Evolutionary conservation across 2,329 filamentous ascomycete genomes (phyloP), one percentile per base, ranked within the genome.

Genomic region (Chalara sp.): DNA sequence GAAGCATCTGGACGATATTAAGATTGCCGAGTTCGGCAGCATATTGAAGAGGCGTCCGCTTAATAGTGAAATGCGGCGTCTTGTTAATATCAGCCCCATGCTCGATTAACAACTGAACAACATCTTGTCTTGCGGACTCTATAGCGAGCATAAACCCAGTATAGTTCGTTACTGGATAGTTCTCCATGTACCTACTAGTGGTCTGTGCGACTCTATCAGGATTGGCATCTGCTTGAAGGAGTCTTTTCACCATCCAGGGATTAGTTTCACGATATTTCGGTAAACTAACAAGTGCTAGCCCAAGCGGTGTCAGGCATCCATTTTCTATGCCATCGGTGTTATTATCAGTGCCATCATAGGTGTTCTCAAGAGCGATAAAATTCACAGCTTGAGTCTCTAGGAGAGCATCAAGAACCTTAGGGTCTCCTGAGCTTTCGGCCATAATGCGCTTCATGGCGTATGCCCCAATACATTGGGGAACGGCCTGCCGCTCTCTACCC

Each of bases 191-290:
- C 35, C 39, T 42, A n/a, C 8, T n/a, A 8, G 35, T 39, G n/a
- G 35, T 8, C n/a, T n/a, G 35, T 48, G 46, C 37, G 32, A 48
- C 21, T 33, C 46, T 32, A 32, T 48, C 32, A 35, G 46, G 37
- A 48, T 48, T 31, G 29, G 46, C 41, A 48, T 39, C 46, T 33
- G 35, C 46, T 48, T 29, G 46, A 42, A 48, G 46, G 46, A 48
- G 37, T 29, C 35, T 33, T 13, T 48, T 13, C 6, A 48, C 46
- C 35, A 21, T 32, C 35, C 37, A 33, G 46, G 29, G 35, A 42
- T 41, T 41, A 31, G 46, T 7, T 41, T 31, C 46, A 35, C 46
- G 35, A 43, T 31, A 31, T 12, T 13, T 29, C 12, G 46, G 32
- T 28, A 48, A 41, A 6, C 46, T 35, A 48, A 48, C 35, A 21